Percentiles rank a stretch among this genome's conserved stretches.
phyloP scores from a whole-genome alignment of 2,329 filamentous ascomycete species.

The Penicillium expansum region DNA sequence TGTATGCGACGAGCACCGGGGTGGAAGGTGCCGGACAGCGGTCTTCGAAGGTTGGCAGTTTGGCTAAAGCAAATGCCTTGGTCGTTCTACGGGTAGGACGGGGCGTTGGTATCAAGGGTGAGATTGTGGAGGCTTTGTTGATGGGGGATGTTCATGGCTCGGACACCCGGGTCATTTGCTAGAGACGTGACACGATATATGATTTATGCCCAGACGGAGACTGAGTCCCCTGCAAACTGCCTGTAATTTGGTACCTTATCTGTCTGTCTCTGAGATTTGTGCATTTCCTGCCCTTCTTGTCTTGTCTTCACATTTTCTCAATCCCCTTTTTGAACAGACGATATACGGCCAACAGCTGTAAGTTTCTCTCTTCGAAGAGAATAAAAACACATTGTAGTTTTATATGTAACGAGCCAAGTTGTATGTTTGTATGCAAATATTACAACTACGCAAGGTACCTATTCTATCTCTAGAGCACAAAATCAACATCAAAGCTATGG shows the following conservation, averaged over 20 bases:
- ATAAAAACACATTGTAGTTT: background rate
- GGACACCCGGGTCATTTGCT: conserved; percentile 21
- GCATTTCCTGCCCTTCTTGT: background rate
- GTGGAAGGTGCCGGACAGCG: conserved; percentile 62
- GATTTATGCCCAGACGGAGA: conserved; percentile 4
- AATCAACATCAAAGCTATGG: background rate
- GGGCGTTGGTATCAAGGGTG: conserved; percentile 65
- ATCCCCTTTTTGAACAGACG: background rate
- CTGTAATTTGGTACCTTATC: background rate
- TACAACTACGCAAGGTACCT: background rate
- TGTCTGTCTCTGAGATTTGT: conserved; percentile 1
- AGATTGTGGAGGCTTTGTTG: conserved; percentile 72
- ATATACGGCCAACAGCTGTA: background rate
- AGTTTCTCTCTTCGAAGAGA: background rate
- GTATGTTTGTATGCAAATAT: background rate
- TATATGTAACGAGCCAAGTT: background rate
- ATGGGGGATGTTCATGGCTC: conserved; percentile 57
- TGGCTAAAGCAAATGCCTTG: conserved; percentile 84
- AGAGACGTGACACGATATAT: conserved; percentile 9
- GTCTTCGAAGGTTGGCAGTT: conserved; percentile 83
- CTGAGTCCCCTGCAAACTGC: conserved; percentile 11
- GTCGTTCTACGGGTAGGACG: conserved; percentile 56
- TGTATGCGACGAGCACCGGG: conserved; percentile 80
- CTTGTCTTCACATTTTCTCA: background rate
- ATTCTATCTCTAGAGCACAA: background rate